A percentile compares a stretch with the other conserved stretches of the same genome.
phyloP scores from a whole-genome alignment of 1,139 yeast species.

The Suhomyces bokatorum region DNA sequence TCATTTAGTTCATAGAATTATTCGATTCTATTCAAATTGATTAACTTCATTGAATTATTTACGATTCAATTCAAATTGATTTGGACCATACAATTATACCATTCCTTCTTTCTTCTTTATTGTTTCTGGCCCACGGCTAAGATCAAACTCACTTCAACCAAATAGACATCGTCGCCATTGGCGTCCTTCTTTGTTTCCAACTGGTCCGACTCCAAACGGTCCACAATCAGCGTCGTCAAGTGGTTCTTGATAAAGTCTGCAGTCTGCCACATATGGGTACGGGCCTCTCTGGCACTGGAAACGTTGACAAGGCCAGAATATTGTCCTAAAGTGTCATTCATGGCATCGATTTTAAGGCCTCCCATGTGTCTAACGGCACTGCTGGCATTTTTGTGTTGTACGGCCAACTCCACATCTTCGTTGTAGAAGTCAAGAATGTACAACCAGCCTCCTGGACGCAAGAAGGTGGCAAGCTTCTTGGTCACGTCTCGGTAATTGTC shows the following conservation, averaged over 20 bases:
- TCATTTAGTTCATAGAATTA: too few relatives aligned
- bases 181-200: slow-evolving; percentile 15
- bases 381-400: not conserved
- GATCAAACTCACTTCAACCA: slow-evolving; percentile 25
- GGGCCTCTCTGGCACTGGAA: slow-evolving; percentile 24
- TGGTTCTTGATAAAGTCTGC: slow-evolving; percentile 28
- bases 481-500: slow-evolving; percentile 33
- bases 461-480: slow-evolving; percentile 32
- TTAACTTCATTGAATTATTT: too few relatives aligned
- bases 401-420: slow-evolving; percentile 27
- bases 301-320: slow-evolving; percentile 27
- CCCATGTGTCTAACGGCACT: slow-evolving; percentile 39
- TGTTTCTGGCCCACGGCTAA: slow-evolving; percentile 26
- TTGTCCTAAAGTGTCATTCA: slow-evolving; percentile 24
- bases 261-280: slow-evolving; percentile 27
- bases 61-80: too few relatives aligned
- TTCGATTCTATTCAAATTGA: too few relatives aligned
- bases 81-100: too few relatives aligned
- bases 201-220: slow-evolving; percentile 19
- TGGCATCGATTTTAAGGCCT: slow-evolving; percentile 29
- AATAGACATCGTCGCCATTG: slow-evolving; percentile 18
- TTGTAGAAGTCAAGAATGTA: slow-evolving; percentile 40
- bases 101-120: too few relatives aligned
- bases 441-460: slow-evolving; percentile 36
- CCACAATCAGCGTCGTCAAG: slow-evolving; percentile 18